Conservation (phyloP, 495 filamentous ascomycete species). For the Jackrogersella multiformis region DNA sequence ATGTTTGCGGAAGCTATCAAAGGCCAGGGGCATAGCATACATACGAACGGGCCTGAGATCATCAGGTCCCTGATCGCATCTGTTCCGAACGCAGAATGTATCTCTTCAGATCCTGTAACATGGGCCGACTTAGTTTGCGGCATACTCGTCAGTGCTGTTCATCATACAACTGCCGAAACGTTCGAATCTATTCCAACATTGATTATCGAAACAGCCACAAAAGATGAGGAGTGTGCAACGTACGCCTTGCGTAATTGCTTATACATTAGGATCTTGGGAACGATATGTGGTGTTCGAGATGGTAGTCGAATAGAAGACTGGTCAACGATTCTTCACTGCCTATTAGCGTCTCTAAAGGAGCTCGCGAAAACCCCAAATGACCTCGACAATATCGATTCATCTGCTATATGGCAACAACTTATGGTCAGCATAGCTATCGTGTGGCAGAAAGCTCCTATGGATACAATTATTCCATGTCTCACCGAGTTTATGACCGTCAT, state of each 20-base stretch:
- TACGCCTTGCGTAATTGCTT: slow-evolving; percentile 56
- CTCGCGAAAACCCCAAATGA: slow-evolving; percentile 47
- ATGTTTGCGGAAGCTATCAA: slow-evolving; percentile 90
- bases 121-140: slow-evolving; percentile 76
- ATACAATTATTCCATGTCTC: slow-evolving; percentile 75
- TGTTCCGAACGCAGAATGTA: slow-evolving; percentile 60
- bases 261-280: slow-evolving; percentile 70
- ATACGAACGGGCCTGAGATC: slow-evolving; percentile 81
- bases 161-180: slow-evolving; percentile 78
- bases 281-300: slow-evolving; percentile 76
- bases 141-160: slow-evolving; percentile 78
- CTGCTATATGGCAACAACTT: slow-evolving; percentile 62
- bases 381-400: slow-evolving; percentile 52
- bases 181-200: slow-evolving; percentile 69
- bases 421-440: slow-evolving; percentile 73
- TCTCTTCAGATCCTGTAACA: slow-evolving; percentile 51
- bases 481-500: slow-evolving; percentile 70
- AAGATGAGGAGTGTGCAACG: slow-evolving; percentile 45
- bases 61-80: slow-evolving; percentile 67
- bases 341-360: slow-evolving; percentile 64
- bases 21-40: slow-evolving; percentile 77
- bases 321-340: slow-evolving; percentile 67
- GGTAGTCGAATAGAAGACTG: slow-evolving; percentile 79
- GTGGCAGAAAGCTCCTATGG: slow-evolving; percentile 80
- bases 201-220: slow-evolving; percentile 61